A percentile compares a stretch with the other conserved stretches of the same genome.
These are phyloP conservation scores for Calonectria henricotiae DNA, from an alignment of 2,329 filamentous ascomycete species.

Conservation along the genomic window DNA sequence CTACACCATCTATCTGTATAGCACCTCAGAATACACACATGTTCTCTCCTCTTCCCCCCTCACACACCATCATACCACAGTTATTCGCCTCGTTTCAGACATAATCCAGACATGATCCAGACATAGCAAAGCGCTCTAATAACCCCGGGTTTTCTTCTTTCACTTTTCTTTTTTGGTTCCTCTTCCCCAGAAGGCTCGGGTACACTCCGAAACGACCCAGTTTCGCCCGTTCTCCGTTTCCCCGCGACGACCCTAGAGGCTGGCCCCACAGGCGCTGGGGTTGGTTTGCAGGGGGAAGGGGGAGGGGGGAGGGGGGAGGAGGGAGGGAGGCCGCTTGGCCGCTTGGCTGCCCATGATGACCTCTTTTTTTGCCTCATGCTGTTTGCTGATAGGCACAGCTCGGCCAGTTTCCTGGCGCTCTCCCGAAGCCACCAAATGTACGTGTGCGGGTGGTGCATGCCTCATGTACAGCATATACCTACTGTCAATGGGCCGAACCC, in stretches of 20 bases:
- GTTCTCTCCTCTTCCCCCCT: neutral
- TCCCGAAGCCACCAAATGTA: conserved; percentile 34
- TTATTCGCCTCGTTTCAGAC: neutral
- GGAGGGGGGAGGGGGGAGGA: too few relatives aligned
- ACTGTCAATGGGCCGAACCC: too few relatives aligned
- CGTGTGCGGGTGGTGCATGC: conserved; percentile 5
- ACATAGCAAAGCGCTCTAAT: conserved; percentile 7
- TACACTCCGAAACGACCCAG: conserved; percentile 36
- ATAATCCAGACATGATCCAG: too few relatives aligned
- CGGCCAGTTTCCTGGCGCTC: conserved; percentile 9
- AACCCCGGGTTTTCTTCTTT: conserved; percentile 29
- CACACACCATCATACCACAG: neutral
- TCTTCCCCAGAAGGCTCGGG: conserved; percentile 33
- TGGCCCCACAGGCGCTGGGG: conserved; percentile 3
- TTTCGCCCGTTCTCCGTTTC: conserved; percentile 37
- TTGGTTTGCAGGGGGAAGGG: neutral
- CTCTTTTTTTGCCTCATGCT: conserved; percentile 3
- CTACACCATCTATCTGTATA: neutral
- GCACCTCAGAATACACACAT: neutral
- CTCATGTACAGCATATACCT: neutral
- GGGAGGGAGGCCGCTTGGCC: neutral
- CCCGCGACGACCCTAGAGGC: conserved; percentile 35
- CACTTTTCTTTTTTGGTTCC: neutral
- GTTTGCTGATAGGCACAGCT: conserved; percentile 25
- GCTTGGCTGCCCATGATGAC: neutral